Evolutionary conservation across 768 basidiomycete genomes (phyloP).

Genomic region (Suillus subalutaceus): DNA sequence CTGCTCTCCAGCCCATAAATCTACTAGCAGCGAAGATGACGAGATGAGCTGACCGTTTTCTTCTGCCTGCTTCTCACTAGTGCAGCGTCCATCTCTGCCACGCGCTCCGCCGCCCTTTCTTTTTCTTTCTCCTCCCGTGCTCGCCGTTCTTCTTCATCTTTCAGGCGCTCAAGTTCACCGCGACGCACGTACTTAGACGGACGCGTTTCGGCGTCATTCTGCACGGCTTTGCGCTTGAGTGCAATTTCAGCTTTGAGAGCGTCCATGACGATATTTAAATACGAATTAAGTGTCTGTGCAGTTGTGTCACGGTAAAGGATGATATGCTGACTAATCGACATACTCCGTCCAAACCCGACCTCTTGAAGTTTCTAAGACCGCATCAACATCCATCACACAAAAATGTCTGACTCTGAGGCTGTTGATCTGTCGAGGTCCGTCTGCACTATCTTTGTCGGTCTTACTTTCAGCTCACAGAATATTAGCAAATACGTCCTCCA

Average conservation of each 20-base stretch:
- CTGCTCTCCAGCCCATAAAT: conserved; percentile 50
- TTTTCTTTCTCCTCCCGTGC: conserved; percentile 27
- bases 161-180: conserved; percentile 83
- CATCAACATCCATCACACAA: conserved; percentile 26
- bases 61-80: conserved; percentile 28
- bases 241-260: conserved; percentile 89
- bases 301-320: neutral
- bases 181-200: conserved; percentile 88
- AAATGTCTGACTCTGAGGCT: conserved; percentile 58
- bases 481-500: conserved; percentile 84
- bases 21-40: conserved; percentile 11
- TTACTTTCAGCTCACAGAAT: conserved; percentile 11
- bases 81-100: conserved; percentile 22
- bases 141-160: conserved; percentile 47
- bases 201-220: conserved; percentile 46
- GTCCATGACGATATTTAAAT: conserved; percentile 60
- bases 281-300: neutral
- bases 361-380: conserved; percentile 38
- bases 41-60: conserved; percentile 46
- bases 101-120: conserved; percentile 37
- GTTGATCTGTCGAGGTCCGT: conserved; percentile 55
- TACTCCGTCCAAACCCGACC: conserved; percentile 20
- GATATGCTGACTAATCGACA: conserved; percentile 39
- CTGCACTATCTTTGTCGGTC: conserved; percentile 3
- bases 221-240: conserved; percentile 79